phyloP scores from a whole-genome alignment of 1,139 yeast genomes.

The Debaryomyces fabryi region DNA sequence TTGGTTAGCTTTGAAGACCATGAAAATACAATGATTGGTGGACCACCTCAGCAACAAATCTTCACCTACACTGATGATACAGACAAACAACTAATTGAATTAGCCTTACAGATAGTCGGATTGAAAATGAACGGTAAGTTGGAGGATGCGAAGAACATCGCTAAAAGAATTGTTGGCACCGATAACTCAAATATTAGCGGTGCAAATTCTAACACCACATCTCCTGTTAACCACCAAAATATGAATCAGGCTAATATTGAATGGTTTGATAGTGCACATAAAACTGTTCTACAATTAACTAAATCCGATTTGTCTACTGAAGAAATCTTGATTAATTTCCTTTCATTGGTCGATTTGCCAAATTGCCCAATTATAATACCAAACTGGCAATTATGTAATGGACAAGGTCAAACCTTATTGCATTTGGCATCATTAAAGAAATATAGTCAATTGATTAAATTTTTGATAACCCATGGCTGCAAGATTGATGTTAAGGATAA shows the following conservation, averaged over 20 bases:
- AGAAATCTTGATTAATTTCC: slow-evolving; percentile 61
- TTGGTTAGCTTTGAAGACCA: slow-evolving; percentile 74
- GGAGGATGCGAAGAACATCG: slow-evolving; percentile 90
- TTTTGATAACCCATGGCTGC: slow-evolving; percentile 77
- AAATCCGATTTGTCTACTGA: slow-evolving; percentile 54
- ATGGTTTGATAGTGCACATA: slow-evolving; percentile 55
- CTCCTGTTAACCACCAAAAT: slow-evolving; percentile 1
- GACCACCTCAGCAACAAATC: slow-evolving; percentile 52
- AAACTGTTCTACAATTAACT: slow-evolving; percentile 52
- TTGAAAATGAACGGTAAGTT: slow-evolving; percentile 91
- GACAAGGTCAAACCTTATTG: slow-evolving; percentile 83
- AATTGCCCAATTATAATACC: slow-evolving; percentile 65
- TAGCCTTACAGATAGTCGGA: slow-evolving; percentile 93
- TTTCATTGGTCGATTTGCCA: slow-evolving; percentile 63
- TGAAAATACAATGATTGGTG: slow-evolving; percentile 32
- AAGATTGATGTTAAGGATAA: slow-evolving; percentile 73
- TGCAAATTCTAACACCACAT: slow-evolving; percentile 2
- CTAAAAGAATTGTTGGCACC: slow-evolving; percentile 79
- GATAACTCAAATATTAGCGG: slow-evolving; percentile 24
- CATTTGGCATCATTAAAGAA: slow-evolving; percentile 83
- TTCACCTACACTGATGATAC: slow-evolving; percentile 93
- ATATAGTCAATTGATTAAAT: slow-evolving; percentile 60
- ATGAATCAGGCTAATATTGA: slow-evolving; percentile 31
- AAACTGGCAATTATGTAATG: slow-evolving; percentile 79
- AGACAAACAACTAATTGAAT: slow-evolving; percentile 86